Percentiles rank a stretch among this genome's conserved stretches.
These are phyloP conservation scores for Filobasidium wieringae DNA, from an alignment of 768 basidiomycete genomes.

Conservation along the genomic window DNA sequence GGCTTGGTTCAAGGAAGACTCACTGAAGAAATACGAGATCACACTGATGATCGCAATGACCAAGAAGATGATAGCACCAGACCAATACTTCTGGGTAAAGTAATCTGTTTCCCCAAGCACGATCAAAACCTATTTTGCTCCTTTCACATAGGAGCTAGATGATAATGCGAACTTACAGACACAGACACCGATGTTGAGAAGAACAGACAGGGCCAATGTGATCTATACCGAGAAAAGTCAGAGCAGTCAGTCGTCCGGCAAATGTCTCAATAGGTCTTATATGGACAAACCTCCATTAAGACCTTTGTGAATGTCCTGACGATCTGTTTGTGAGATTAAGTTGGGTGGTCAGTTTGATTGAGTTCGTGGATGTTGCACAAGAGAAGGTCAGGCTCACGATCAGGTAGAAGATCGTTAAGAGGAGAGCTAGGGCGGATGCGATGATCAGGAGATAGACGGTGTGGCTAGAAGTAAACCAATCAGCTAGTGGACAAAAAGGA, in stretches of 20 bases:
- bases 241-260: slow-evolving; percentile 55
- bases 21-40: slow-evolving; percentile 51
- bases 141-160: slow-evolving; percentile 9
- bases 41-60: slow-evolving; percentile 65
- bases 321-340: slow-evolving; percentile 34
- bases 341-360: neutral
- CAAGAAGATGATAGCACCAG: slow-evolving; percentile 74
- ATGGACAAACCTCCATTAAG: slow-evolving; percentile 48
- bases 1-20: neutral
- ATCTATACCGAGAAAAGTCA: slow-evolving; percentile 35
- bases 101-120: slow-evolving; percentile 19
- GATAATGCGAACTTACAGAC: slow-evolving; percentile 50
- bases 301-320: slow-evolving; percentile 58
- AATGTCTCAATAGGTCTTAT: slow-evolving; percentile 50
- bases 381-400: slow-evolving; percentile 35
- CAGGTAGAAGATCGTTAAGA: slow-evolving; percentile 57
- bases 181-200: slow-evolving; percentile 52
- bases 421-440: slow-evolving; percentile 55
- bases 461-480: slow-evolving; percentile 43
- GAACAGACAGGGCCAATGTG: slow-evolving; percentile 30
- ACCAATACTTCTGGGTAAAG: slow-evolving; percentile 42
- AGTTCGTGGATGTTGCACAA: neutral
- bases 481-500: neutral
- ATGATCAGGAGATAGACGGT: slow-evolving; percentile 66
- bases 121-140: no score